Base-by-base conservation (phyloP, 2,329 filamentous ascomycete genomes). In the Fusarium vanettenii region DNA sequence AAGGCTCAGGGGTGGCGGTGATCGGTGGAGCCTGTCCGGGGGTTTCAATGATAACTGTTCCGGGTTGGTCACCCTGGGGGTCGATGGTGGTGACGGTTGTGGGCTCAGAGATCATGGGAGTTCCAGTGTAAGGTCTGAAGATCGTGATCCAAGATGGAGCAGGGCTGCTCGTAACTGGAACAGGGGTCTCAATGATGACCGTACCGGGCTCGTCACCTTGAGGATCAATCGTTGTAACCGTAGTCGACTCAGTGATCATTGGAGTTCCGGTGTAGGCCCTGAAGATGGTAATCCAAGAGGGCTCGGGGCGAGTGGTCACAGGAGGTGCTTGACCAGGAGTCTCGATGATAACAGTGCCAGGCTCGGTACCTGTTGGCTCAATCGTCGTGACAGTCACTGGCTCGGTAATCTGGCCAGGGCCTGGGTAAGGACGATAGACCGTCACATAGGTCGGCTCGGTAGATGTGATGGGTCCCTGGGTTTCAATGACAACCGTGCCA, bases 291-390 rank as follows among this genome's bases (percentile, higher is more conserved):
- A 48, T 45, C 27, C 43, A 63, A 13, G 59, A 60, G 4, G 50
- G 50, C 27, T 20, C 50, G 11, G 52, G 52, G 2, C 29, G n/a
- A 25, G 55, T 57, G 20, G 62, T 37, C n/a, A n/a, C 31, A 9
- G 60, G 31, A 10, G 52, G 50, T 18, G 63, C 59, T 18, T 31
- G 50, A 11, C 33, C 64, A 22, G 72, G 72, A 18, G 72, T 74
- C 14, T 75, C 68, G 13, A 75, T 72, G 7, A 74, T 64, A 14
- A 74, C 59, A 2, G 72, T 74, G 6, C 72, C 69, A 6, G 72
- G 72, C 45, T 70, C 57, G 11, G 68, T 72, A 3, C 64, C 68
- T 37, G 60, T 52, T 7, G 72, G 71, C 8, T 68, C 33, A 16
- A 74, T 69, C 13, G 64, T 74, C 1, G 72, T 57, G 31, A 57